Conservation (phyloP, 2,329 filamentous ascomycete species). For the Harringtonia lauricola region DNA sequence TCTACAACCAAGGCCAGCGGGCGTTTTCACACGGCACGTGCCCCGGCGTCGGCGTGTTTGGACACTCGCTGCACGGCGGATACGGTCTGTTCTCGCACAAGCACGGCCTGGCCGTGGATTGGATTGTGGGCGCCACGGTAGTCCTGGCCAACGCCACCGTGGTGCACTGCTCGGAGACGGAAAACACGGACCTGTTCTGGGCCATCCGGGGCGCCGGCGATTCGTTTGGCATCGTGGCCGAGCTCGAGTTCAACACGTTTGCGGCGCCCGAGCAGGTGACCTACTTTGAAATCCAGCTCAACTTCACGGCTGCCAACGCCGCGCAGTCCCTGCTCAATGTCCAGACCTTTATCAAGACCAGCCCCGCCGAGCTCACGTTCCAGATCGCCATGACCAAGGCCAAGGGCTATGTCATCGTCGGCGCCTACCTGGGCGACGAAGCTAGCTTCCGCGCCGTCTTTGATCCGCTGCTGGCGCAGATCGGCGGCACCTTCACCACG, state of each 20-base stretch:
- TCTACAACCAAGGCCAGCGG: constrained; percentile 25
- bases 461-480: no score
- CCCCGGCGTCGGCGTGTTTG: constrained; percentile 30
- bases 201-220: constrained; percentile 29
- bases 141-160: constrained; percentile 24
- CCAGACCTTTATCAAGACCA: no score
- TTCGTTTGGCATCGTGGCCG: constrained; percentile 28
- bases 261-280: constrained; percentile 22
- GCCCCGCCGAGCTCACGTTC: no score
- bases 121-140: constrained; percentile 22
- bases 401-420: no score
- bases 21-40: constrained; percentile 42
- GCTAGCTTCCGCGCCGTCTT: no score
- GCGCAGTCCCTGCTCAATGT: constrained; percentile 13
- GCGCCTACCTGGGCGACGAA: no score
- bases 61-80: constrained; percentile 28
- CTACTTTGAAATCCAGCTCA: constrained; percentile 16
- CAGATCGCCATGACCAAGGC: no score
- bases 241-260: constrained; percentile 28
- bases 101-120: constrained; percentile 24
- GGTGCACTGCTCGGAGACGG: constrained; percentile 19
- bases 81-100: constrained; percentile 26
- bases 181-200: constrained; percentile 31
- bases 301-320: constrained; percentile 15
- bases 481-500: no score